These are phyloP conservation scores for Paramecium caudatum DNA, from an alignment of 73 alveolate species.

Conservation along the genomic window DNA sequence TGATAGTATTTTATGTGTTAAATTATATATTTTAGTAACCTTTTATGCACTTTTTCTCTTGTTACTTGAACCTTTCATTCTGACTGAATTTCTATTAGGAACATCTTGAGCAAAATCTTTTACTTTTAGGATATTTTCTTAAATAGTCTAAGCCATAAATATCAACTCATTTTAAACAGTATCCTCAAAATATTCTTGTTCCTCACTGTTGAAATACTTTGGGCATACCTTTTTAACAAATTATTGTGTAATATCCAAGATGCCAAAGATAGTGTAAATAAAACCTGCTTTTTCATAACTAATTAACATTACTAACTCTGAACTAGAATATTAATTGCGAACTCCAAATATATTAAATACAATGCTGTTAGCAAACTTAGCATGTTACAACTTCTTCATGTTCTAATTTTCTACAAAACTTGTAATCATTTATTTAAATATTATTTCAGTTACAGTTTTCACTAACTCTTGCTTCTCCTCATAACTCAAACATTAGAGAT, in stretches of 20 bases:
- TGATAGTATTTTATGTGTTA: slow-evolving; percentile 35
- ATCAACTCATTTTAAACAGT: not conserved
- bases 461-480: slow-evolving; percentile 28
- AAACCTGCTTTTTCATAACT: not conserved
- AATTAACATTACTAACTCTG: not conserved
- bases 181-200: slow-evolving; percentile 45
- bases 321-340: not conserved
- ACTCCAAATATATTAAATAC: slow-evolving; percentile 48
- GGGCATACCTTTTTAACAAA: not conserved
- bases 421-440: slow-evolving; percentile 18
- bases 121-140: slow-evolving; percentile 9
- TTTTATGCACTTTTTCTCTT: slow-evolving; percentile 6
- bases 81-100: not conserved
- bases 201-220: slow-evolving; percentile 11
- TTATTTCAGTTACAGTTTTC: not conserved
- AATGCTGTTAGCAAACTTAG: not conserved
- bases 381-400: not conserved
- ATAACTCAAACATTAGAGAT: not conserved
- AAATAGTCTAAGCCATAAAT: not conserved
- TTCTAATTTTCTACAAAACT: slow-evolving; percentile 34
- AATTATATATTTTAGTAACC: not conserved
- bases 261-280: not conserved
- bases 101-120: not conserved
- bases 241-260: not conserved
- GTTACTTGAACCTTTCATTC: not conserved